Base-by-base conservation (phyloP, 1,284 basidiomycete genomes). In the Waitea zeae region DNA sequence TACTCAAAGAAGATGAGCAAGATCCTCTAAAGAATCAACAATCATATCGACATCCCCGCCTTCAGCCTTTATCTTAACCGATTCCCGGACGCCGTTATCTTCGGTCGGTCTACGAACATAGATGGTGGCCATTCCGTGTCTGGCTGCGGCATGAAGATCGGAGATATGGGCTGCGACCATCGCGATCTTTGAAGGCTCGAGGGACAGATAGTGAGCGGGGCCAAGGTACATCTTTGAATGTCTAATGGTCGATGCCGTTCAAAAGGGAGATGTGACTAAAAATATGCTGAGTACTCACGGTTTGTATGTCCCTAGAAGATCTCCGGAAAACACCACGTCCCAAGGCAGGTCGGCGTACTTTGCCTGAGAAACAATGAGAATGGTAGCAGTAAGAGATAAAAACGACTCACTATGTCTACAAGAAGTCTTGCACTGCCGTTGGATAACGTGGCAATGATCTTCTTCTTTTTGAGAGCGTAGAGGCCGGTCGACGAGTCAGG, bases 141-240 rank as follows among this genome's bases (percentile, higher is more conserved):
- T 47, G 1, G 59, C 61, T 0, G 75, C 76, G 0, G 57, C 68
- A 3, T 58, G 57, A 5, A 76, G 53, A 44, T 79, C 76, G 39
- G 52, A 57, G 0, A 59, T 56, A 47, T 80, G 76, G 7, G 72
- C 62, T 0, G 76, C 72, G 7, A 79, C 73, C 65, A 79, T 67
- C 1, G 65, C 70, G 30, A 64, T 59, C 33, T 64, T 59, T 12
- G 60, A 42, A 0, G 73, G 64, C 1, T 57, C 41, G 3, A 77
- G 43, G 2, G 56, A 56, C 9, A 79, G 61, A 39, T 74, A 62
- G 15, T 58, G 53, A 0, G 62, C 49, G 1, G 65, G 63, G 6
- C 59, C 57, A 4, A 59, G 49, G 42, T 78, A 79, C 0, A 61
- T 57, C 30, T 62, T 56, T 1, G 62, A 62, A 40, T 67, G 61